phyloP scores from a whole-genome alignment of 2,329 filamentous ascomycete species.

The Monosporascus sp. region DNA sequence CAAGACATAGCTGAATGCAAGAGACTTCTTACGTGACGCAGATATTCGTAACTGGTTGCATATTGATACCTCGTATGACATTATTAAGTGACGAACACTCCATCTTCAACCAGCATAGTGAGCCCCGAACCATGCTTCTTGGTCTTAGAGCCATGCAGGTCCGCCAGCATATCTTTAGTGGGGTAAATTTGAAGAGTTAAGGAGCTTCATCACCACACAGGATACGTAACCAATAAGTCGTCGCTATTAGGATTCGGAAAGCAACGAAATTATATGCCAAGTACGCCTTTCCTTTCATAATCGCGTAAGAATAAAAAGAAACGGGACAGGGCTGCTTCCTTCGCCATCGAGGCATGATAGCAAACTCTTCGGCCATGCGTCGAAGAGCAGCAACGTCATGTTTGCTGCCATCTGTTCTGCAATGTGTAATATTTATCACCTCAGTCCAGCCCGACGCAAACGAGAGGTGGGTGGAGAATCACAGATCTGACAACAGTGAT shows the following conservation, averaged over 20 bases:
- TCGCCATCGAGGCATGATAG: conserved; percentile 3
- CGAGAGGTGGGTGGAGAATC: conserved; percentile 4
- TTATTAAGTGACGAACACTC: background rate
- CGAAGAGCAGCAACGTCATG: conserved; percentile 1
- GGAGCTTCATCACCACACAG: conserved; percentile 3
- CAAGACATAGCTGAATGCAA: conserved; percentile 10
- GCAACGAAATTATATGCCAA: too few relatives aligned
- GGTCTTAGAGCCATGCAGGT: conserved; percentile 2
- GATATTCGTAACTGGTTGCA: conserved; percentile 17
- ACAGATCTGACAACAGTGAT: conserved; percentile 4
- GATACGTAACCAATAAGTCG: conserved; percentile 10
- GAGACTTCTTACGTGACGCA: conserved; percentile 14
- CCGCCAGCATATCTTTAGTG: conserved; percentile 6
- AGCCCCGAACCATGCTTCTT: conserved; percentile 3
- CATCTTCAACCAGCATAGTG: background rate
- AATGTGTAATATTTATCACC: background rate
- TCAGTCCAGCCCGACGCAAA: conserved; percentile 9
- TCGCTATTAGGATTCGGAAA: conserved; percentile 6
- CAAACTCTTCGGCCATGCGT: conserved; percentile 4
- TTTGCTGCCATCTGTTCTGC: conserved; percentile 5
- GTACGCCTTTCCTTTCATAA: too few relatives aligned
- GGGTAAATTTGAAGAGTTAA: conserved; percentile 12
- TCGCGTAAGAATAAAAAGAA: background rate
- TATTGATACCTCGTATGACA: conserved; percentile 13
- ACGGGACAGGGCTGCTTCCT: conserved; percentile 1